Base-by-base conservation (phyloP, 306 rosid species). In the Dalbergia cultrata region DNA sequence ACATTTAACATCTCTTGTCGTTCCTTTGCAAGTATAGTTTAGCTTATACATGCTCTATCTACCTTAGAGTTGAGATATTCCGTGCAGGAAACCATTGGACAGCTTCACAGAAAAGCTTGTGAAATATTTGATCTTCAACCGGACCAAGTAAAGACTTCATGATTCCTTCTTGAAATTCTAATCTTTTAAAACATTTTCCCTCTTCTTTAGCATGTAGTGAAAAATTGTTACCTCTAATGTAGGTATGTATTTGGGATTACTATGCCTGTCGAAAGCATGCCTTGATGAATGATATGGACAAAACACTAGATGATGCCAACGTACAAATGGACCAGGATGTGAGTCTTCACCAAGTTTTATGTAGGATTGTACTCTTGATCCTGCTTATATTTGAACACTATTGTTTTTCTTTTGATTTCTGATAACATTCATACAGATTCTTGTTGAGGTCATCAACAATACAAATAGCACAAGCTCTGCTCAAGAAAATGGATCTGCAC, bases 291-390 rank as follows among this genome's bases (percentile, higher is more conserved):
- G 98, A 95, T 90, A 88, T 93, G 95, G 96, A 93, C 80, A 91
- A 90, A 88, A 92, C 99, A 47, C 97, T 95, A 47, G 98, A 95
- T 85, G 99, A 95, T 87, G 99, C 92, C 76, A 95, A 95, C 81
- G 84, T 95, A 77, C 99, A 95, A 85, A 95, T 93, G 99, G 99
- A 95, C 84, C 99, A 95, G 82, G 97, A 95, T 89, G 99, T 95
- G 74, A 47, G 99, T 85, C 60, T 79, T 77, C 74, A 63, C 70
- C 65, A 35, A 74, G 65, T 79, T 69, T 83, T 67, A 43, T 75
- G 71, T 74, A 77, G 82, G 69, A 72, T 14, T 59, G 9, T 58
- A 67, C 69, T 63, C 78, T 45, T 81, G 34, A 37, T 73, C 8
- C 63, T 67, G 63, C 66, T 75, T 72, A 39, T 67, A 64, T 78